phyloP scores from a whole-genome alignment of 2,329 filamentous ascomycete genomes.

The Alternaria gansuensis region DNA sequence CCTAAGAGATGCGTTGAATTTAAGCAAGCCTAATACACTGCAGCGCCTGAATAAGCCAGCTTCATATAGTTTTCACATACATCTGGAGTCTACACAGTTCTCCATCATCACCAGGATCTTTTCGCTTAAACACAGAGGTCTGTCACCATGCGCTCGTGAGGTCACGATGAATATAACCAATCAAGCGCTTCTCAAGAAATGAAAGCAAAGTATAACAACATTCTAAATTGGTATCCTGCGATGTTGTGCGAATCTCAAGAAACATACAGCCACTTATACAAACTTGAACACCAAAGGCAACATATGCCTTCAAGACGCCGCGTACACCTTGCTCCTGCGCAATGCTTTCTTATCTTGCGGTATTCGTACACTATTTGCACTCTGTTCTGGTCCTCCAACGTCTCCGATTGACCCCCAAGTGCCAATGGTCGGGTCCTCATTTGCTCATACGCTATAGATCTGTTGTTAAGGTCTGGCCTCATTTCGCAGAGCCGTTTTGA shows the following conservation, averaged over 20 bases:
- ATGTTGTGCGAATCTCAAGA: conserved; percentile 9
- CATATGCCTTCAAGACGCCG: conserved; percentile 22
- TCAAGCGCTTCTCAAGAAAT: too few relatives aligned
- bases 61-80: too few relatives aligned
- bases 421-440: conserved; percentile 3
- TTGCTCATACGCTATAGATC: not conserved
- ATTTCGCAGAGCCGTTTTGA: conserved; percentile 44
- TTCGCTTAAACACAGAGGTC: too few relatives aligned
- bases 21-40: not conserved
- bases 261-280: conserved; percentile 6
- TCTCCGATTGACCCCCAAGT: conserved; percentile 7
- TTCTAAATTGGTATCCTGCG: conserved; percentile 22
- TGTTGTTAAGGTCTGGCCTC: not conserved
- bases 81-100: too few relatives aligned
- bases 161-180: too few relatives aligned
- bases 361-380: conserved; percentile 17
- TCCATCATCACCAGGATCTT: too few relatives aligned
- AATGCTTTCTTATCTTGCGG: conserved; percentile 30
- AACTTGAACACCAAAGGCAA: conserved; percentile 11
- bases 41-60: not conserved
- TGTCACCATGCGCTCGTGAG: too few relatives aligned
- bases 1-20: not conserved
- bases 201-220: conserved; percentile 1
- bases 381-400: not conserved
- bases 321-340: conserved; percentile 36